A percentile compares a stretch with the other conserved stretches of the same genome.
Conservation (phyloP, 768 basidiomycete species). For the Tricholoma sp. region DNA sequence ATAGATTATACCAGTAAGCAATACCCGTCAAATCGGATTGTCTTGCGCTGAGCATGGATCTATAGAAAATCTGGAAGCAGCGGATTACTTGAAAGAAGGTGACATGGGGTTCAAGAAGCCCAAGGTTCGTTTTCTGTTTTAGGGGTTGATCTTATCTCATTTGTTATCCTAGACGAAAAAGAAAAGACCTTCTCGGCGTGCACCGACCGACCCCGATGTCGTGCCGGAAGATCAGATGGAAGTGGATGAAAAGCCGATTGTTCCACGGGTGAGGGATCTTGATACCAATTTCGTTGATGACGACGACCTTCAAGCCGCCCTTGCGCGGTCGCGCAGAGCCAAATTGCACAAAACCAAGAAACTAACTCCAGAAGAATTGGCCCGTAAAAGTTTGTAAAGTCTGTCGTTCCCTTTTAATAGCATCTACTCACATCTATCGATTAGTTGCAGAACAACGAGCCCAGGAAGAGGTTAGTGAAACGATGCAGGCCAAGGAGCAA, state of each 20-base stretch:
- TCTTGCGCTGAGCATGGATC: conserved; percentile 13
- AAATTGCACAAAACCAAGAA: conserved; percentile 77
- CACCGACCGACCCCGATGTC: conserved; percentile 48
- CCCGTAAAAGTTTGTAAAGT: conserved; percentile 56
- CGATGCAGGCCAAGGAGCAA: conserved; percentile 46
- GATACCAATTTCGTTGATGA: conserved; percentile 95
- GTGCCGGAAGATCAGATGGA: conserved; percentile 62
- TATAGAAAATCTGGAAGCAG: conserved; percentile 76
- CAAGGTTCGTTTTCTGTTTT: conserved; percentile 48
- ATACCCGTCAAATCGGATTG: not conserved
- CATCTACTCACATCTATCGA: conserved; percentile 7
- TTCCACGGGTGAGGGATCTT: conserved; percentile 65
- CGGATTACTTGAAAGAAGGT: conserved; percentile 90
- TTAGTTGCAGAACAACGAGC: conserved; percentile 63
- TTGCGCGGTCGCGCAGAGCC: conserved; percentile 80
- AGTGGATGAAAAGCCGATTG: conserved; percentile 69
- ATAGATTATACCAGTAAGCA: conserved; percentile 88
- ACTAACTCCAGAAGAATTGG: conserved; percentile 77
- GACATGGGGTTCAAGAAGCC: conserved; percentile 95
- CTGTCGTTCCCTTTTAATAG: not conserved
- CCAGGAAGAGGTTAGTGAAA: conserved; percentile 42
- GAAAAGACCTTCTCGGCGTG: conserved; percentile 74
- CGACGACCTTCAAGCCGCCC: conserved; percentile 92
- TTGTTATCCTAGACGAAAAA: conserved; percentile 72
- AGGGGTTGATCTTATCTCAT: not conserved